A percentile compares a stretch with the other conserved stretches of the same genome.
Evolutionary conservation across 768 basidiomycete genomes (phyloP).

Genomic region (Serendipita sp.): DNA sequence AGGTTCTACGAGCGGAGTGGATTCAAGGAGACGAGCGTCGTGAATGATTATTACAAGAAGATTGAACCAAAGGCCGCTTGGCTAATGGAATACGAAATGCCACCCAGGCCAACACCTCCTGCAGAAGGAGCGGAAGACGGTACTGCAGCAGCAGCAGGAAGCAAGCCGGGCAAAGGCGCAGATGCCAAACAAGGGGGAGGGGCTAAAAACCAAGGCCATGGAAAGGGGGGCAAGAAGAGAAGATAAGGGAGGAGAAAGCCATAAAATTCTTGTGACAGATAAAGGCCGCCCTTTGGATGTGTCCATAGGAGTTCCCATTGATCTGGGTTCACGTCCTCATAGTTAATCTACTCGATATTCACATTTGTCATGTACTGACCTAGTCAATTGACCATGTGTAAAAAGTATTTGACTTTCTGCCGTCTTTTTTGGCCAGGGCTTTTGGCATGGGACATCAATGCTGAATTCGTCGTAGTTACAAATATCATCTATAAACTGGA

Average conservation of each 20-base stretch:
- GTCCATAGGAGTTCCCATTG: not conserved
- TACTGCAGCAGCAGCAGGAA: not conserved
- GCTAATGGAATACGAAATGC: constrained; percentile 42
- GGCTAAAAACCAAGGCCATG: not conserved
- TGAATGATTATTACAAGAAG: constrained; percentile 78
- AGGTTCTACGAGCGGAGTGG: constrained; percentile 72
- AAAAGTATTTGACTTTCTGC: too few species aligned
- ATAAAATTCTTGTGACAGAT: too few species aligned
- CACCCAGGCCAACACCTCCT: constrained; percentile 11
- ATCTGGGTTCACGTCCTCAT: not conserved
- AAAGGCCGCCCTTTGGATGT: not conserved
- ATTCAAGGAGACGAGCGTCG: constrained; percentile 48
- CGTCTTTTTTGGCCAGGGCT: too few species aligned
- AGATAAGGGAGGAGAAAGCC: not conserved
- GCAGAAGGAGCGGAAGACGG: not conserved
- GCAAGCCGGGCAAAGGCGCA: not conserved
- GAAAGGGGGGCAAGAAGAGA: not conserved
- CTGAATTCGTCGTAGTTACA: not conserved
- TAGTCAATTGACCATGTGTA: too few species aligned
- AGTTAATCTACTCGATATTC: not conserved
- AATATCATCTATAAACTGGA: not conserved
- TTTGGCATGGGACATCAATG: too few species aligned
- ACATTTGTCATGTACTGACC: too few species aligned
- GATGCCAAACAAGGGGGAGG: not conserved
- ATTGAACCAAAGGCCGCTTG: constrained; percentile 72